phyloP scores from a whole-genome alignment of 164 flowering plant genomes.

The Macadamia integrifolia region DNA sequence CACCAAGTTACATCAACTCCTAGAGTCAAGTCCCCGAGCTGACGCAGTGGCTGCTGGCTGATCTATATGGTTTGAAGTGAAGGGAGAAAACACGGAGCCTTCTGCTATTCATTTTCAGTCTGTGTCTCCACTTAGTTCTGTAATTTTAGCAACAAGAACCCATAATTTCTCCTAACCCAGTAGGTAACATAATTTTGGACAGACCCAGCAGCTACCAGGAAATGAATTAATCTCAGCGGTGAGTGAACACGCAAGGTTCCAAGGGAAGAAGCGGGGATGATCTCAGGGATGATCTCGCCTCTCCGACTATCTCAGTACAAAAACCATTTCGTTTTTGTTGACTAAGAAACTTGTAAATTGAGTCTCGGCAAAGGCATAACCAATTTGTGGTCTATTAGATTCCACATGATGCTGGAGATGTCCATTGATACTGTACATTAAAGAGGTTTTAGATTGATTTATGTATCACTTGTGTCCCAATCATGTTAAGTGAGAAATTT shows the following conservation, averaged over 20 bases:
- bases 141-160: constrained; percentile 34
- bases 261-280: no score
- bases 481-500: no score
- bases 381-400: constrained; percentile 16
- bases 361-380: neutral
- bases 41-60: constrained; percentile 89
- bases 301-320: no score
- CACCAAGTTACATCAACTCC: constrained; percentile 74
- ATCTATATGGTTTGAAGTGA: constrained; percentile 3
- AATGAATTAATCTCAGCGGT: neutral
- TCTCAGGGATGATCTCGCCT: neutral
- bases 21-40: constrained; percentile 62
- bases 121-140: constrained; percentile 8
- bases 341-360: neutral
- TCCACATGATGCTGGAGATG: constrained; percentile 9
- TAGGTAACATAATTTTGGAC: constrained; percentile 13
- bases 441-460: neutral
- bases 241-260: neutral
- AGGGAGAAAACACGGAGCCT: neutral
- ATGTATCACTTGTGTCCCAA: neutral
- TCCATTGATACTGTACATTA: constrained; percentile 15
- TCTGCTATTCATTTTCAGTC: neutral
- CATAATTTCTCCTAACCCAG: constrained; percentile 42
- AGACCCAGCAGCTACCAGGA: neutral
- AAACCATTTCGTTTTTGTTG: no score